phyloP scores from a whole-genome alignment of 1,284 basidiomycete species.

The Volvariella volvacea region DNA sequence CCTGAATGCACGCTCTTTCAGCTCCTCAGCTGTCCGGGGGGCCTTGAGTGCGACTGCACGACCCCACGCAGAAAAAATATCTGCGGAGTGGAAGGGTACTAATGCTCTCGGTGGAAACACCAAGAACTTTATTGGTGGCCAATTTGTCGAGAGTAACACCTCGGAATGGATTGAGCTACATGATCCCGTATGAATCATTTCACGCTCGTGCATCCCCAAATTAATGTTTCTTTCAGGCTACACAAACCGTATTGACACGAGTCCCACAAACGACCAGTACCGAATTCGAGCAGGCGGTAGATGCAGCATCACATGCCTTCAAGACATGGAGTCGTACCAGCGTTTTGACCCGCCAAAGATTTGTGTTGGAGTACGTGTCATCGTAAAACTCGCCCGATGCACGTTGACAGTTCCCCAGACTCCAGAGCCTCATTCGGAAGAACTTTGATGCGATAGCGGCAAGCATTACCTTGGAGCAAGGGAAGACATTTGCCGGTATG shows the following conservation, averaged over 20 bases:
- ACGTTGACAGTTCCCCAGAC: slow-evolving; percentile 30
- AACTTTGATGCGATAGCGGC: slow-evolving; percentile 71
- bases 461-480: slow-evolving; percentile 85
- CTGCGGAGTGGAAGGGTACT: slow-evolving; percentile 79
- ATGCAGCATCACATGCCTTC: slow-evolving; percentile 83
- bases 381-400: slow-evolving; percentile 1
- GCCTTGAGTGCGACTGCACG: slow-evolving; percentile 48
- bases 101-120: slow-evolving; percentile 76
- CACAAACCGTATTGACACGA: slow-evolving; percentile 81
- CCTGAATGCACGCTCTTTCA: slow-evolving; percentile 23
- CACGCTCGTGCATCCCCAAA: background rate
- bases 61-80: slow-evolving; percentile 59
- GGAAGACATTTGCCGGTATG: slow-evolving; percentile 77
- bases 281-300: slow-evolving; percentile 86
- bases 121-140: slow-evolving; percentile 86
- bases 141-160: slow-evolving; percentile 80
- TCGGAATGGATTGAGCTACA: slow-evolving; percentile 78
- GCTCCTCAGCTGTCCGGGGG: slow-evolving; percentile 38
- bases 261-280: slow-evolving; percentile 84
- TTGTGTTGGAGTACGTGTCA: slow-evolving; percentile 75
- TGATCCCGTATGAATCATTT: slow-evolving; percentile 63
- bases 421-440: slow-evolving; percentile 76
- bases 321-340: slow-evolving; percentile 87
- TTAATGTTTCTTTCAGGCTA: slow-evolving; percentile 47
- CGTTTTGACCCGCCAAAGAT: slow-evolving; percentile 81